Evolutionary conservation across 1,284 basidiomycete species (phyloP), one percentile per base, ranked within the genome.

Genomic region (Cutaneotrichosporon dermatis): DNA sequence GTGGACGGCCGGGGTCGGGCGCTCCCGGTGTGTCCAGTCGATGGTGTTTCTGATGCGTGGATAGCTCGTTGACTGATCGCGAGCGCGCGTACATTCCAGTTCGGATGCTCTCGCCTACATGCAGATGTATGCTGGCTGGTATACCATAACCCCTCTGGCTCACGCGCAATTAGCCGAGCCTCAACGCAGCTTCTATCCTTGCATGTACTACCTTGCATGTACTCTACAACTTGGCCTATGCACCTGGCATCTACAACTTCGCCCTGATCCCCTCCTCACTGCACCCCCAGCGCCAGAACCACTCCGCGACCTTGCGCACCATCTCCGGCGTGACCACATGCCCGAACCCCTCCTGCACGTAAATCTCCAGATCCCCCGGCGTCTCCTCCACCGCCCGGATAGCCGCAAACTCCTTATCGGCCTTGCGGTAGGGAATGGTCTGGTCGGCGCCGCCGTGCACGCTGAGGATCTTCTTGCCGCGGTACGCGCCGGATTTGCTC

Each of bases 401-500:
- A 39, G 54, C 55, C 8, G 72, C 63, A 6, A 75, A 69, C 57
- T 76, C 75, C 15, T 48, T 53, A 35, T 62, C 42, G 1, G 69
- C 73, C 9, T 60, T 54, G 10, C 49, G 57, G 12, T 66, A 49
- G 37, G 78, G 69, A 48, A 79, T 69, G 40, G 75, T 58, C 16
- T 53, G 61, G 61, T 81, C 80, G 4, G 69, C 67, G 35, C 45
- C 66, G 0, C 80, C 88, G 2, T 85, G 85, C 3, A 90, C 73
- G 1, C 87, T 83, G 4, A 90, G 79, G n/a, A 91, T 82, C 69
- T 83, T 85, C 77, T 89, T 89, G 0, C 83, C 84, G 2, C 80
- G 60, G 73, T 88, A 90, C 2, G 85, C 84, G 35, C 60, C 49
- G 66, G 74, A 59, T 36, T 58, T 40, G 7, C 74, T 63, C 3